These are phyloP conservation scores for Lycium barbarum DNA, from an alignment of 257 asterid species.

Conservation along the genomic window DNA sequence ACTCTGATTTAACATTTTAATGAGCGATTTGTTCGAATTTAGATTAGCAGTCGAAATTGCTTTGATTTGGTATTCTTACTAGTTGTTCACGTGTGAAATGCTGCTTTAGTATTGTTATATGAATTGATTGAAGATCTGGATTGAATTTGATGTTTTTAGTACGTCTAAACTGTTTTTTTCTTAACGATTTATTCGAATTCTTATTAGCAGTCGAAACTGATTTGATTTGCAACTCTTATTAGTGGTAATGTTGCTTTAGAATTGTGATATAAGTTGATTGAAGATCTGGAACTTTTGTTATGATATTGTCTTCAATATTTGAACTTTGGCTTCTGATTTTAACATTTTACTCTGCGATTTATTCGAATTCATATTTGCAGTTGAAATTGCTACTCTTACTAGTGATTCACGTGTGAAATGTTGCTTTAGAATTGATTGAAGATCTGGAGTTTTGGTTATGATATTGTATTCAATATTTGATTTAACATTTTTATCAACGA, in stretches of 20 bases:
- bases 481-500: slow-evolving; percentile 24
- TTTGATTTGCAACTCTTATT: slow-evolving; percentile 47
- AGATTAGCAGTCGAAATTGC: background rate
- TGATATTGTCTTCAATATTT: background rate
- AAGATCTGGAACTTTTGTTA: background rate
- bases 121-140: background rate
- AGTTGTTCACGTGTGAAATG: no score
- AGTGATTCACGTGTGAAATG: background rate
- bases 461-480: background rate
- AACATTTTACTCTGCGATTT: slow-evolving; percentile 29
- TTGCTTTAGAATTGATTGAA: background rate
- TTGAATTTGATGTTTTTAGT: slow-evolving; percentile 21
- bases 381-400: slow-evolving; percentile 45
- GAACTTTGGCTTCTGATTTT: background rate
- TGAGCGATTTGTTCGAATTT: background rate
- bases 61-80: background rate
- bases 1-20: no score
- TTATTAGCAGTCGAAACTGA: background rate
- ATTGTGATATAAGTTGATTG: background rate
- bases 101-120: background rate
- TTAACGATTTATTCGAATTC: slow-evolving; percentile 16
- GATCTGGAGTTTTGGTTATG: background rate
- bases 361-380: background rate
- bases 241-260: background rate
- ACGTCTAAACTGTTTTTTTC: slow-evolving; percentile 8